Conservation (phyloP, 1,284 basidiomycete species). For the Heterobasidion parviporum region DNA sequence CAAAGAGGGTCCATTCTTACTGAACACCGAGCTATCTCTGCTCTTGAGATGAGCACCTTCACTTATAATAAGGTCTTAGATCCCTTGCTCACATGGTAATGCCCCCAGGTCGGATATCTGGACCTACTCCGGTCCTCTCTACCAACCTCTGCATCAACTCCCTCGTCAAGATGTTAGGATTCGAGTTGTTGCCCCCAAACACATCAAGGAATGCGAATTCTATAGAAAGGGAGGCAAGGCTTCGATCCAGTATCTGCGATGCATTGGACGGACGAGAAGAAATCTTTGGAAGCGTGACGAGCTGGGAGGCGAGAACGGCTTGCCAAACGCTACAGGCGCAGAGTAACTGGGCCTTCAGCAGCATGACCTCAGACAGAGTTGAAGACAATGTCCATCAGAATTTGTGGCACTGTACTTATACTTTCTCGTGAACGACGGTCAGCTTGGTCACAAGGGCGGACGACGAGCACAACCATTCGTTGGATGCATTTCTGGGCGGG, state of each 20-base stretch:
- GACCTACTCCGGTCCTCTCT: slow-evolving; percentile 24
- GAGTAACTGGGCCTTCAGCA: no score
- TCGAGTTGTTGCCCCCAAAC: slow-evolving; percentile 23
- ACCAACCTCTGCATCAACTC: slow-evolving; percentile 23
- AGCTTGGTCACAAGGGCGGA: no score
- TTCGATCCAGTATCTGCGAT: slow-evolving; percentile 21
- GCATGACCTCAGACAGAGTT: no score
- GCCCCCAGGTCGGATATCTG: slow-evolving; percentile 25
- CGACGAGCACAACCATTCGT: no score
- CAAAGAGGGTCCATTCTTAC: slow-evolving; percentile 18
- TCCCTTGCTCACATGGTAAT: slow-evolving; percentile 20
- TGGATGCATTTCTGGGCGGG: no score
- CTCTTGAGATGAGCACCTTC: not conserved
- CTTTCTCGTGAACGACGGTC: no score
- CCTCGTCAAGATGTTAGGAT: slow-evolving; percentile 24
- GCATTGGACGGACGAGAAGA: slow-evolving; percentile 14
- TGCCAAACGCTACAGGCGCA: no score
- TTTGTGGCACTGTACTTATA: no score
- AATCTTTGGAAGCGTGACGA: slow-evolving; percentile 8
- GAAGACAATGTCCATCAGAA: no score
- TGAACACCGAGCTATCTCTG: slow-evolving; percentile 22
- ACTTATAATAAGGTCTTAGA: not conserved
- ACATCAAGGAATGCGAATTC: slow-evolving; percentile 22
- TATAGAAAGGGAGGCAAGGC: slow-evolving; percentile 25
- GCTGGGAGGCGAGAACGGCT: not conserved